Evolutionary conservation across 2,329 filamentous ascomycete species (phyloP), one percentile per base, ranked within the genome.

Genomic region (Erysiphe pulchra): DNA sequence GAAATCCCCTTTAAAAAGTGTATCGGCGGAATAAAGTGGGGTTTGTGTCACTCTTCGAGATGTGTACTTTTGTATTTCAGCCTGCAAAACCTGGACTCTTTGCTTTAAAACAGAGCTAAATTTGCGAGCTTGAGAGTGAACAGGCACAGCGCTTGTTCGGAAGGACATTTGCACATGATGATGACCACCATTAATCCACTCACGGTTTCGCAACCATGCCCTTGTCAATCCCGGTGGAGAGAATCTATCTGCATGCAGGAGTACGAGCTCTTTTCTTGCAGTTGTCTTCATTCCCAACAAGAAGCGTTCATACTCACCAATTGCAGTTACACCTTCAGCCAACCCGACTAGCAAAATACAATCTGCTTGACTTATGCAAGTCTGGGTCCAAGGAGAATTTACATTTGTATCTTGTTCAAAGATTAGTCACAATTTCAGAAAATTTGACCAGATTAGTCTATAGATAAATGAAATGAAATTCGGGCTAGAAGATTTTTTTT

Each of bases 151-250:
- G 41, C 80, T 78, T 2, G 77, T 70, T 36, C 79, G 74, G 59
- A 90, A 87, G 0, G 80, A 71, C 90, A 98, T 95, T 56, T 98
- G 90, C 12, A 98, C 81, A 54, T 98, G 90, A 57, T 92, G 90
- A 59, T 98, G 92, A 5, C 87, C 87, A 14, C 90, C 90, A 52
- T 95, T 98, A 61, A 98, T 90, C 90, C 90, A 98, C 50, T 92
- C 77, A 1, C 90, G 78, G 55, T 93, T 94, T 50, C 78, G 75
- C 13, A 98, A 64, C 90, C 90, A 98, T 31, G 80, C 75, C 45
- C 90, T 69, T 0, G 90, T 94, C 33, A 93, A 60, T 0, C 90
- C 90, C 4, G 85, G 77, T 0, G 73, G 69, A 39, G 83, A 92
- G 60, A 86, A 95, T 44, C 86, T 73, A 55, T 98, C 90, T 0